A percentile compares a stretch with the other conserved stretches of the same genome.
Conservation (phyloP, 805 yeast species). For the Kluyveromyces wickerhamii region DNA sequence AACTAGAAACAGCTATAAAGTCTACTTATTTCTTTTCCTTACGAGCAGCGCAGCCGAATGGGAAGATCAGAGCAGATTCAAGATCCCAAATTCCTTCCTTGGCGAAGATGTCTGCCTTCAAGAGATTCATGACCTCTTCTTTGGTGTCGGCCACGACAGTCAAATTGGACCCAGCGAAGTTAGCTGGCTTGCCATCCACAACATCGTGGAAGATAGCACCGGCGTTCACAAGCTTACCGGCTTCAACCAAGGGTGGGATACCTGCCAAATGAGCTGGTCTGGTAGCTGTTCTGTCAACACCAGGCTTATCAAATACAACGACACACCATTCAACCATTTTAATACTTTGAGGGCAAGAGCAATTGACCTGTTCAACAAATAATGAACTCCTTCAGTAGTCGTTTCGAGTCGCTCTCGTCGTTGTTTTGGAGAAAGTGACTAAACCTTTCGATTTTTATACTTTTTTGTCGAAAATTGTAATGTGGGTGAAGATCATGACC, state of each 20-base stretch:
- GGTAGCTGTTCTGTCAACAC: constrained; percentile 43
- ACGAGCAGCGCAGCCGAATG: constrained; percentile 42
- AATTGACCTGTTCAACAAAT: too few relatives aligned
- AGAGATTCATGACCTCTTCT: constrained; percentile 56
- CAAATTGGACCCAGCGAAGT: constrained; percentile 63
- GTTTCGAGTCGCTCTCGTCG: too few relatives aligned
- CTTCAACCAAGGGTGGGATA: constrained; percentile 36
- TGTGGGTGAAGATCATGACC: too few relatives aligned
- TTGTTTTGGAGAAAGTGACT: too few relatives aligned
- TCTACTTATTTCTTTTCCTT: constrained; percentile 26
- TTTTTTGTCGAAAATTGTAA: too few relatives aligned
- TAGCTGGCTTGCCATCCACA: constrained; percentile 34
- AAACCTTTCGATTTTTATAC: too few relatives aligned
- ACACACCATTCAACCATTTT: constrained; percentile 58
- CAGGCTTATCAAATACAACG: constrained; percentile 62
- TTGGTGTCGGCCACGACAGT: constrained; percentile 56
- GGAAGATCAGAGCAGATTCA: constrained; percentile 50
- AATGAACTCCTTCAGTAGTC: too few relatives aligned
- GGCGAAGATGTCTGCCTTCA: constrained; percentile 56
- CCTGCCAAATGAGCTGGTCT: constrained; percentile 48
- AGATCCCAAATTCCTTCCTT: constrained; percentile 71
- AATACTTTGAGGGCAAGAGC: too few relatives aligned
- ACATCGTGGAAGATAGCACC: constrained; percentile 47
- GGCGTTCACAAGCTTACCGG: constrained; percentile 39
- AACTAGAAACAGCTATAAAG: too few relatives aligned